Percentiles rank a stretch among this genome's conserved stretches.
phyloP scores from a whole-genome alignment of 106 monocot species.

The Alisma plantagoaquatica region DNA sequence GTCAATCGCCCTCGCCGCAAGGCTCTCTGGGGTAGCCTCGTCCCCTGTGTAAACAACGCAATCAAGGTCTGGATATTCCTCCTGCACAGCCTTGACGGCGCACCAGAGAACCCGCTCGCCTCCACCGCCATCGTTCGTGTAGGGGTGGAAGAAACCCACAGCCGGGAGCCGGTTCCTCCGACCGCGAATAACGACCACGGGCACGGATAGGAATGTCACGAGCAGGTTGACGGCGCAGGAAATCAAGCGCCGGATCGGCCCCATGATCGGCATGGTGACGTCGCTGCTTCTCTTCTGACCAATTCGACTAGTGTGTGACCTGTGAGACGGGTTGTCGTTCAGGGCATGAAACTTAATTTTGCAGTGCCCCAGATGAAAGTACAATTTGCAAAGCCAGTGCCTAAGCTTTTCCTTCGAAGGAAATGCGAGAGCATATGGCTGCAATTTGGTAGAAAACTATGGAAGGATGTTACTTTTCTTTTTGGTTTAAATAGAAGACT shows the following conservation, averaged over 20 bases:
- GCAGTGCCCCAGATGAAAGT: too few relatives aligned
- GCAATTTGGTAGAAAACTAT: too few relatives aligned
- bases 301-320: too few relatives aligned
- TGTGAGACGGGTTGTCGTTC: too few relatives aligned
- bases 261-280: too few relatives aligned
- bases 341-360: too few relatives aligned
- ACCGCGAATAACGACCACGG: slow-evolving; percentile 11
- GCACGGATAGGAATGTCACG: not conserved
- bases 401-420: too few relatives aligned
- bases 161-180: slow-evolving; percentile 19
- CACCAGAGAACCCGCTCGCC: slow-evolving; percentile 98
- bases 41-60: slow-evolving; percentile 74
- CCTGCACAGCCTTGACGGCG: slow-evolving; percentile 73
- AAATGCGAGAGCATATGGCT: too few relatives aligned
- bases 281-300: too few relatives aligned
- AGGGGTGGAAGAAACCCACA: slow-evolving; percentile 92
- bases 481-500: too few relatives aligned
- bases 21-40: slow-evolving; percentile 48
- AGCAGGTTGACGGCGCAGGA: not conserved
- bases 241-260: slow-evolving; percentile 4
- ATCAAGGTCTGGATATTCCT: slow-evolving; percentile 43
- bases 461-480: too few relatives aligned
- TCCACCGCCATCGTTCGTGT: slow-evolving; percentile 92
- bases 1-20: slow-evolving; percentile 51
- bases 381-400: too few relatives aligned